Conservation (phyloP, 805 yeast species). For the Nakazawaea sp. region DNA sequence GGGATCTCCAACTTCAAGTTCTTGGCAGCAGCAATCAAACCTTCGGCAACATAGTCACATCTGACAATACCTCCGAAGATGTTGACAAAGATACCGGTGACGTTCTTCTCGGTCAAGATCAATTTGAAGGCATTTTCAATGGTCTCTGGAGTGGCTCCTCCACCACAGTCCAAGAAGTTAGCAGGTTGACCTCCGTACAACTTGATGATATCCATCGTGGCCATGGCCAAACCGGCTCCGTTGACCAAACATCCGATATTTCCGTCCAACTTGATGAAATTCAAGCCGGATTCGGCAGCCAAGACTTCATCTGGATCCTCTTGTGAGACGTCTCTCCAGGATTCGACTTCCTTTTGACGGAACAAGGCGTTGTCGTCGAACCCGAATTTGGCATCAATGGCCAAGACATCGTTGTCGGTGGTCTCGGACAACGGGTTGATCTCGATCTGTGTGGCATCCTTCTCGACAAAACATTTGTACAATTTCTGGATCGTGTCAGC, state of each 20-base stretch:
- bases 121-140: conserved; percentile 94
- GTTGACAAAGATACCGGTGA: conserved; percentile 94
- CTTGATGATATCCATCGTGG: conserved; percentile 99
- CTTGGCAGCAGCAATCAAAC: conserved; percentile 92
- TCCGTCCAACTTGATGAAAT: conserved; percentile 97
- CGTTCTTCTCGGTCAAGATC: conserved; percentile 82
- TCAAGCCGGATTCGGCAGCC: conserved; percentile 85
- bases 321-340: conserved; percentile 96
- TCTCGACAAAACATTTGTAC: conserved; percentile 83
- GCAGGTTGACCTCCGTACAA: conserved; percentile 99
- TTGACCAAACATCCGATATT: conserved; percentile 98
- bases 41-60: conserved; percentile 98
- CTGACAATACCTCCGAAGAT: conserved; percentile 99
- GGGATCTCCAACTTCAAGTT: conserved; percentile 88
- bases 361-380: conserved; percentile 95
- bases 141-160: conserved; percentile 99
- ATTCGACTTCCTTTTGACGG: conserved; percentile 91
- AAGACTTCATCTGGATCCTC: conserved; percentile 97
- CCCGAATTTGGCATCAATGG: conserved; percentile 99
- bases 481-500: conserved; percentile 81
- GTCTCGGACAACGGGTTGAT: conserved; percentile 97
- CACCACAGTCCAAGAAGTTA: conserved; percentile 99
- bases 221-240: conserved; percentile 99
- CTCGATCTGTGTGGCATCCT: conserved; percentile 96
- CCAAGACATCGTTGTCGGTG: conserved; percentile 80